Evolutionary conservation across 1,139 yeast species (phyloP), one percentile per base, ranked within the genome.

Genomic region (Saccharomyces pastorianus): DNA sequence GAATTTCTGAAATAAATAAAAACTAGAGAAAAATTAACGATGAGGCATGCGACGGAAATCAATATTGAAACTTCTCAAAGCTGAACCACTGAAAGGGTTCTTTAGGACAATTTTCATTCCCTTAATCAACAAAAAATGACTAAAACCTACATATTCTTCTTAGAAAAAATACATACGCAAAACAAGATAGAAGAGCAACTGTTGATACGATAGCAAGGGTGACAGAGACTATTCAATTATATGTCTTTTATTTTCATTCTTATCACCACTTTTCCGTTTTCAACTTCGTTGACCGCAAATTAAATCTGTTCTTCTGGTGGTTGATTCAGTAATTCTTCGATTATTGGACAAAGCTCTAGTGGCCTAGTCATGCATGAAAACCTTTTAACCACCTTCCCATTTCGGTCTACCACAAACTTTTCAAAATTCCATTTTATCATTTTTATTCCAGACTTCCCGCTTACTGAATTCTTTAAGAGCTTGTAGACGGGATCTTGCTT

Each of bases 391-490:
- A 88, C 95, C 0, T 75, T 64, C 11, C 97, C 97, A 1, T 77
- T 59, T 56, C 75, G 73, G 65, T 82, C 82, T 47, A 89, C 68
- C 48, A 89, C 61, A 70, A 89, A 89, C 75, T 88, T 88, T 69
- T 88, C 96, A 68, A 88, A 88, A 71, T 88, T 88, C 96, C 96
- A 88, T 66, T 84, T 74, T 51, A 83, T 73, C 3, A 88, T 88
- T 57, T 72, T 76, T 67, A 84, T 82, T 4, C 89, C 89, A 46
- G 83, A 65, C 4, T 74, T 58, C 25, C 84, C 85, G 46, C 77
- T 59, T 71, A 81, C 82, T 64, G 82, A 66, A 32, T 69, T 51
- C 76, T 90, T 90, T 68, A 90, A 77, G 73, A 69, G 88, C 64
- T 77, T 75, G 75, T 82, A 90, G 34, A 90, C 87, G 5, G 88